These are phyloP conservation scores for Trichoderma arundinaceum DNA, from an alignment of 2,329 filamentous ascomycete genomes.

Conservation along the genomic window DNA sequence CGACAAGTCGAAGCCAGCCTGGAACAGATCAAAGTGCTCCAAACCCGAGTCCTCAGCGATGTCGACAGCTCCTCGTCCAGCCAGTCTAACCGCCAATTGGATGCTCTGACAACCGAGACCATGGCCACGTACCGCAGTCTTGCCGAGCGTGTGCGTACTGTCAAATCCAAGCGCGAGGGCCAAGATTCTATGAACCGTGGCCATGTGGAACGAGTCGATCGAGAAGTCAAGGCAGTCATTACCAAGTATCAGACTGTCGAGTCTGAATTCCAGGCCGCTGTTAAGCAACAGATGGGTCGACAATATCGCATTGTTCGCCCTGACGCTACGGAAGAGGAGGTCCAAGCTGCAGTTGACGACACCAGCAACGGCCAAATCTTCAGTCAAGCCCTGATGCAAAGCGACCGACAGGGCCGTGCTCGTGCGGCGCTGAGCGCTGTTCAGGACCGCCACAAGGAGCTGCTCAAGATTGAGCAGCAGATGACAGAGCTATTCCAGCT, in stretches of 20 bases:
- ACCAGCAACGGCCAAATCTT: conserved; percentile 79
- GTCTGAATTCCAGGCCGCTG: conserved; percentile 77
- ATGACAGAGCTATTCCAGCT: conserved; percentile 86
- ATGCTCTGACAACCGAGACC: conserved; percentile 75
- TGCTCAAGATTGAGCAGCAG: conserved; percentile 90
- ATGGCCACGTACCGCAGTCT: conserved; percentile 83
- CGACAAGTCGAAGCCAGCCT: conserved; percentile 75
- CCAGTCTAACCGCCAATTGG: conserved; percentile 70
- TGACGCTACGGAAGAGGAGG: conserved; percentile 78
- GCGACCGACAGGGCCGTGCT: conserved; percentile 80
- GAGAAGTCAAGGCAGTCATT: conserved; percentile 80
- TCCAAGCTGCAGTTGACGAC: conserved; percentile 77
- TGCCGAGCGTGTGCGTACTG: conserved; percentile 75
- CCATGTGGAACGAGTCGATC: conserved; percentile 82
- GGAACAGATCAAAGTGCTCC: conserved; percentile 71
- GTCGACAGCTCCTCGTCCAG: conserved; percentile 73
- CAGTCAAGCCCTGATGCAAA: conserved; percentile 82
- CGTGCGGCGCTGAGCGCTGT: conserved; percentile 80
- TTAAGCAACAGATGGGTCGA: conserved; percentile 82
- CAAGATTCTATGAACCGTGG: conserved; percentile 73
- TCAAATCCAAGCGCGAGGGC: conserved; percentile 83
- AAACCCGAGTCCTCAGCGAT: conserved; percentile 74
- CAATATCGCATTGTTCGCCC: conserved; percentile 90
- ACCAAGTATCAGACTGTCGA: conserved; percentile 82
- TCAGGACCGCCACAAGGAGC: conserved; percentile 79